Evolutionary conservation across 2,329 filamentous ascomycete genomes (phyloP), one percentile per base, ranked within the genome.

Genomic region (Colletotrichum neosansevieriae): DNA sequence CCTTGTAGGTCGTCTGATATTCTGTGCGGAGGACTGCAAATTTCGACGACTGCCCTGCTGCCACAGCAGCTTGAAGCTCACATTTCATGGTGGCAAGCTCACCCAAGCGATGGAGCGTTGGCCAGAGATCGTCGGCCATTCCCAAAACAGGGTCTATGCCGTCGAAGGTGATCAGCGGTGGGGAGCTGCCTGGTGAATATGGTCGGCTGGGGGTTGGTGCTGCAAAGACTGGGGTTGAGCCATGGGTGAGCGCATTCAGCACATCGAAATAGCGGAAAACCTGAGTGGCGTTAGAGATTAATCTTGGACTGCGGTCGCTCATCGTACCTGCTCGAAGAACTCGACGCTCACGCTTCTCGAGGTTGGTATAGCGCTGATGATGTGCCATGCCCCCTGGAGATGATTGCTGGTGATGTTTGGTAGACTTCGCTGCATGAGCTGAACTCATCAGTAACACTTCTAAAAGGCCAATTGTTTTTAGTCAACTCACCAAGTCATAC

Each of bases 221-320:
- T 6, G 63, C 21, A 42, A 67, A 67, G 3, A 70, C 40, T 15
- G 67, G 61, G 15, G 53, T 36, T 3, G 67, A 51, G 13, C 42
- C 62, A 4, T 54, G 58, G 13, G 62, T 58, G n/a, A 71, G 47
- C 13, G 69, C 66, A 21, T 71, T 62, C n/a, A 71, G 56, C 2
- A 65, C 53, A 15, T 71, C 69, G 21, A 71, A 71, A 21, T 71
- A 71, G 15, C 67, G 61, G 49, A 71, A 71, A 11, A 66, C 67
- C 69, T 71, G 32, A 4, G 3, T 2, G 3, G 2, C 6, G 24
- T 71, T 12, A 71, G 58, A 42, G 10, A 10, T 15, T 9, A 4
- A 4, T n/a, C 10, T 2, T 29, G 29, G 1, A 29, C 29, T 29
- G 29, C 29, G 29, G 1, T 29, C 29, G 6, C 42, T n/a, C 42